Evolutionary conservation across 83 land plant species (phyloP).

Genomic region (Picea mariana): DNA sequence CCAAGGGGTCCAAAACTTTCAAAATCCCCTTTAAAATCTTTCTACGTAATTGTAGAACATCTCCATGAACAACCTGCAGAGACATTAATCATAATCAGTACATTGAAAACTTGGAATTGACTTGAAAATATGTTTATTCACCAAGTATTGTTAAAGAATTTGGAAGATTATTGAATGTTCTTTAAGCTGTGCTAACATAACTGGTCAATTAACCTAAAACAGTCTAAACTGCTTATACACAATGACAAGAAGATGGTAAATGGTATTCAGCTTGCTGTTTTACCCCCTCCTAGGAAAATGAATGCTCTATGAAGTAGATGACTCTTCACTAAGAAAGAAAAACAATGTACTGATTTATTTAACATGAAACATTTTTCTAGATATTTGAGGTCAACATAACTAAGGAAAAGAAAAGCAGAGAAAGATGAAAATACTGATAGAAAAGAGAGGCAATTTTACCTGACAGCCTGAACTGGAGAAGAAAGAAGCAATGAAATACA

Average conservation of each 20-base stretch:
- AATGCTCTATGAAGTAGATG: no score
- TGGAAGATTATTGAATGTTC: not conserved
- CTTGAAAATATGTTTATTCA: not conserved
- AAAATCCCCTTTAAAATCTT: conserved; percentile 41
- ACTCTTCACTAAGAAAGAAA: not conserved
- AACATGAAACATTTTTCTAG: not conserved
- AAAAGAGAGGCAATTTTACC: conserved; percentile 28
- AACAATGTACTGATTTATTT: not conserved
- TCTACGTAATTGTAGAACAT: conserved; percentile 45
- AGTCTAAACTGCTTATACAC: not conserved
- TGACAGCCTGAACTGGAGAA: conserved; percentile 50
- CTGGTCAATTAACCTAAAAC: not conserved
- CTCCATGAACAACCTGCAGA: conserved; percentile 49
- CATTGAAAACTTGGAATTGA: not conserved
- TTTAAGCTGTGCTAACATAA: not conserved
- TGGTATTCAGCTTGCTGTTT: not conserved
- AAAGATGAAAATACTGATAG: not conserved
- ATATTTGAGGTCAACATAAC: no score
- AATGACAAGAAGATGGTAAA: not conserved
- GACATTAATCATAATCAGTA: not conserved
- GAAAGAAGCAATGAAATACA: conserved; percentile 55
- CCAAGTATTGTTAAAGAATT: not conserved
- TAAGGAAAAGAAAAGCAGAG: no score
- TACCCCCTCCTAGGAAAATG: no score
- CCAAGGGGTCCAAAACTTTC: conserved; percentile 36